Evolutionary conservation across 139 green algal genomes (phyloP).

Genomic region (Micractinium sp.): DNA sequence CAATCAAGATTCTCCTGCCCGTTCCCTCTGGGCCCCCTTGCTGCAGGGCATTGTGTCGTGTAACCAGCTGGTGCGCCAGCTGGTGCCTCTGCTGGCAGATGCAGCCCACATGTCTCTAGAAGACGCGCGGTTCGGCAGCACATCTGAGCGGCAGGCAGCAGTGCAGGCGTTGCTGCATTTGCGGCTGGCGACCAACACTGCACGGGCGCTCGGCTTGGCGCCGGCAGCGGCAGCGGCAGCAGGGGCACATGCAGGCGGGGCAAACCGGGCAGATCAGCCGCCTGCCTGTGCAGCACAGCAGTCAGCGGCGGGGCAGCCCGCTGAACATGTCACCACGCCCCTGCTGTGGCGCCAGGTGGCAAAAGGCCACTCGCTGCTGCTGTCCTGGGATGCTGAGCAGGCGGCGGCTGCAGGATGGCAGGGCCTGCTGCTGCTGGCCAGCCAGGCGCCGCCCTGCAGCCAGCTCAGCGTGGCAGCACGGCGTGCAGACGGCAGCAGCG

Average conservation of each 20-base stretch:
- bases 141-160: not conserved
- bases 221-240: not conserved
- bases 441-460: conserved; percentile 3
- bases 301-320: not conserved
- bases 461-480: not conserved
- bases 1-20: too few relatives aligned
- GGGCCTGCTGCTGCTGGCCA: conserved; percentile 20
- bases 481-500: not conserved
- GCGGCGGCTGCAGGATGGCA: not conserved
- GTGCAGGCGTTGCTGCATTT: not conserved
- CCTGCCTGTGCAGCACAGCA: not conserved
- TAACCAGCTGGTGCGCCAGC: conserved; percentile 37
- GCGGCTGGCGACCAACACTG: conserved; percentile 1
- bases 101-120: not conserved
- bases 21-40: too few relatives aligned
- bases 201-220: not conserved
- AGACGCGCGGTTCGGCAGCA: not conserved
- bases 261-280: not conserved
- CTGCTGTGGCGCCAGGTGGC: not conserved
- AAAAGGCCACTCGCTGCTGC: not conserved
- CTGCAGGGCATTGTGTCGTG: conserved; percentile 33
- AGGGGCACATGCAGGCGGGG: not conserved
- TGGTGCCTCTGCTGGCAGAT: conserved; percentile 34
- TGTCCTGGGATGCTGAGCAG: not conserved
- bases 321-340: not conserved